A percentile compares a stretch with the other conserved stretches of the same genome.
phyloP scores from a whole-genome alignment of 768 basidiomycete species.

The Agaricus bisporus region DNA sequence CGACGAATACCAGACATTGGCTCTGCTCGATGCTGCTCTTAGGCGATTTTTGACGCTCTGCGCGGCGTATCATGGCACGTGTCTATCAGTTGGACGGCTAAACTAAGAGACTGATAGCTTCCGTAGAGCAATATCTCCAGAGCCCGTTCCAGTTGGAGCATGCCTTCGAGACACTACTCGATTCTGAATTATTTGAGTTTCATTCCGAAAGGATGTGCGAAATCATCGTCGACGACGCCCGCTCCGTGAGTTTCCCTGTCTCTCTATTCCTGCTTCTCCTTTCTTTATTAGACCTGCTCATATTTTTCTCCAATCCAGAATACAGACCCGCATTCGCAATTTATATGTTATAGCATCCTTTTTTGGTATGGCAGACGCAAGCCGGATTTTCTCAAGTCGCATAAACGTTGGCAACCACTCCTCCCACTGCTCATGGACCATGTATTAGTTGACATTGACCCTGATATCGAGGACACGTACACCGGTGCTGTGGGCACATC shows the following conservation, averaged over 20 bases:
- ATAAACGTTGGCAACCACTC: slow-evolving; percentile 79
- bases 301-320: slow-evolving; percentile 35
- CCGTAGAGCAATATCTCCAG: slow-evolving; percentile 74
- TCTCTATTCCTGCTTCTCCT: slow-evolving; percentile 3
- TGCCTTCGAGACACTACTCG: slow-evolving; percentile 69
- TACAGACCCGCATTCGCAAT: slow-evolving; percentile 80
- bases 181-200: slow-evolving; percentile 83
- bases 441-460: slow-evolving; percentile 75
- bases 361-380: slow-evolving; percentile 69
- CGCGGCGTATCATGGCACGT: slow-evolving; percentile 80
- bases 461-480: slow-evolving; percentile 60
- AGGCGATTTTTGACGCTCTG: slow-evolving; percentile 74
- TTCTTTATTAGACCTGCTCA: neutral
- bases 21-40: slow-evolving; percentile 72
- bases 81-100: slow-evolving; percentile 2
- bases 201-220: slow-evolving; percentile 93
- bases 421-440: slow-evolving; percentile 83
- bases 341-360: slow-evolving; percentile 76
- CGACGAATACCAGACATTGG: slow-evolving; percentile 57
- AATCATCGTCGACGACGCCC: slow-evolving; percentile 62
- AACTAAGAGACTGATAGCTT: slow-evolving; percentile 9
- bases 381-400: slow-evolving; percentile 65
- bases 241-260: slow-evolving; percentile 41
- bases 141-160: slow-evolving; percentile 80
- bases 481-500: slow-evolving; percentile 36